A percentile compares a stretch with the other conserved stretches of the same genome.
phyloP scores from a whole-genome alignment of 1,139 yeast genomes.

The Torulaspora pretoriensis region DNA sequence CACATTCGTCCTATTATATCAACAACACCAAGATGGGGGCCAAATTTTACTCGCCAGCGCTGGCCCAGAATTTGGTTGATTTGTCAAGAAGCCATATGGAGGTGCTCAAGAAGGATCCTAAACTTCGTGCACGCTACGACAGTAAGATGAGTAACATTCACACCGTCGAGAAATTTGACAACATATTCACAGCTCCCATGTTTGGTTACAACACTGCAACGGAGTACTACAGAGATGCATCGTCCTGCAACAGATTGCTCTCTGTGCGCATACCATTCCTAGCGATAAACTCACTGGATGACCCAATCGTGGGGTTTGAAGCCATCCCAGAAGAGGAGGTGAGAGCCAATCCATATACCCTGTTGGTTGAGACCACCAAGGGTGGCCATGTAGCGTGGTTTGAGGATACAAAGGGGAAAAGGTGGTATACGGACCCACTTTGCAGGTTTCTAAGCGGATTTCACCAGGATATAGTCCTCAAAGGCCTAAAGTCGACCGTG shows the following conservation, averaged over 20 bases:
- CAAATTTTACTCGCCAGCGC: constrained; percentile 49
- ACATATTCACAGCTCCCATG: constrained; percentile 49
- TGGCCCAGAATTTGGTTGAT: constrained; percentile 48
- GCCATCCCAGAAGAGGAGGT: constrained; percentile 50
- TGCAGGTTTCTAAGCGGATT: constrained; percentile 36
- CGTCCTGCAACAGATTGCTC: constrained; percentile 48
- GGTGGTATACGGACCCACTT: constrained; percentile 54
- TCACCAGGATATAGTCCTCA: constrained; percentile 27
- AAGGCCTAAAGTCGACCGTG: constrained; percentile 20
- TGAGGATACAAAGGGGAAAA: constrained; percentile 40
- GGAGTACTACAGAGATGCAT: constrained; percentile 53
- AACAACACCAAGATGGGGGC: constrained; percentile 44
- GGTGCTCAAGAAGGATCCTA: constrained; percentile 35
- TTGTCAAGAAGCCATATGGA: constrained; percentile 45
- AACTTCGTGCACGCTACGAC: constrained; percentile 19
- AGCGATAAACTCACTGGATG: constrained; percentile 50
- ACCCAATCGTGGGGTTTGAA: constrained; percentile 51
- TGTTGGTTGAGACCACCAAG: constrained; percentile 50
- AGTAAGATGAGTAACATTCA: constrained; percentile 20
- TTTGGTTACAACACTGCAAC: constrained; percentile 52
- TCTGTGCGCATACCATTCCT: constrained; percentile 52
- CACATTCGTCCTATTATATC: constrained; percentile 45
- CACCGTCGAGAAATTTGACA: constrained; percentile 47
- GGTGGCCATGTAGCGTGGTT: constrained; percentile 72
- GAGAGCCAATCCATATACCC: constrained; percentile 50